Percentiles rank a stretch among this genome's conserved stretches.
These are phyloP conservation scores for Aspergillus panamensis DNA, from an alignment of 495 filamentous ascomycete species.

Conservation along the genomic window DNA sequence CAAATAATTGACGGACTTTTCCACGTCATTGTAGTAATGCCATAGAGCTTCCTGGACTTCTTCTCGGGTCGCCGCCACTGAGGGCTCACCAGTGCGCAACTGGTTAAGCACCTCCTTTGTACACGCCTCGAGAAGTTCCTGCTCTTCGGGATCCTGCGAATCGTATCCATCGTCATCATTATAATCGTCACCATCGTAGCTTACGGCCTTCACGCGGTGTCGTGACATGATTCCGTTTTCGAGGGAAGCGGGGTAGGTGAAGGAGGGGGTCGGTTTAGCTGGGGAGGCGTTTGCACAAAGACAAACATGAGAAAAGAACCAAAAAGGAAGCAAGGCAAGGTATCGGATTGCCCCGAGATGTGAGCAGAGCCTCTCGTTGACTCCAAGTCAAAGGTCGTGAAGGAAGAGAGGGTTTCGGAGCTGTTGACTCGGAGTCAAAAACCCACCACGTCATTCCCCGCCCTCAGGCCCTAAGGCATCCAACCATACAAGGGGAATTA, in stretches of 20 bases:
- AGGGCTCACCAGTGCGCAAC: conserved; percentile 38
- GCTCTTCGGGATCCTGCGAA: conserved; percentile 44
- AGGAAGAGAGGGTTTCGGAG: conserved; percentile 1
- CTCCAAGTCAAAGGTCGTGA: neutral
- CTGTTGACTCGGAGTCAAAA: conserved; percentile 4
- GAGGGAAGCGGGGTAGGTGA: conserved; percentile 11
- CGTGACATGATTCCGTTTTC: conserved; percentile 37
- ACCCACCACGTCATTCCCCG: conserved; percentile 40
- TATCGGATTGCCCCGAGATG: neutral
- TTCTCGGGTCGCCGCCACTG: conserved; percentile 41
- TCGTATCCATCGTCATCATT: conserved; percentile 44
- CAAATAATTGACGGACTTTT: conserved; percentile 77
- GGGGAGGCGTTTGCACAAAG: neutral
- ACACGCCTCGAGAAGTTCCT: conserved; percentile 39
- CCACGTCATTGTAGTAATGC: conserved; percentile 93
- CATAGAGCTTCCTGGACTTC: conserved; percentile 88
- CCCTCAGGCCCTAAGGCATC: conserved; percentile 3
- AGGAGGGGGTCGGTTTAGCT: conserved; percentile 5
- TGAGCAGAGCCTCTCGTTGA: neutral
- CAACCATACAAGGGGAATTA: neutral
- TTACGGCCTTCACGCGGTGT: conserved; percentile 46
- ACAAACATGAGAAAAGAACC: neutral
- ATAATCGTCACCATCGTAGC: conserved; percentile 44
- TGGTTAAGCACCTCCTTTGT: conserved; percentile 37
- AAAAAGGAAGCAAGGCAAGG: neutral